Percentiles rank a stretch among this genome's conserved stretches.
These are phyloP conservation scores for Aspergillus sp. DNA, from an alignment of 2,329 filamentous ascomycete species.

Conservation along the genomic window DNA sequence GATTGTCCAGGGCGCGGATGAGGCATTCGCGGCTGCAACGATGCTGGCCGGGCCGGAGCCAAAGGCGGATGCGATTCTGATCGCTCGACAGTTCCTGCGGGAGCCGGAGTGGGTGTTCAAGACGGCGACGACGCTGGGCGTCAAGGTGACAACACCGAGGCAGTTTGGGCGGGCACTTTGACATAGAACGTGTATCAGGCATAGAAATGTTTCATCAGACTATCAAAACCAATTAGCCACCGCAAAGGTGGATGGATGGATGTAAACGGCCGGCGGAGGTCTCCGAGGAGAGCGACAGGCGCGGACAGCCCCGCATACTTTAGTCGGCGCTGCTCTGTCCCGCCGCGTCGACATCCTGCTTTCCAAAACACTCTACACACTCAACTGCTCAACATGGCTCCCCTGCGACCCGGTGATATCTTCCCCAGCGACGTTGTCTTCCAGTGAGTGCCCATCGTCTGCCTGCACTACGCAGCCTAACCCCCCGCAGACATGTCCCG, in stretches of 20 bases:
- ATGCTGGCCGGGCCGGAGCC: slow-evolving; percentile 20
- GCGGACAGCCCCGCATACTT: no score
- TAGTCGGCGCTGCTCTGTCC: no score
- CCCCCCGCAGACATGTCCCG: slow-evolving; percentile 57
- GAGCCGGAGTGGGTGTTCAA: slow-evolving; percentile 47
- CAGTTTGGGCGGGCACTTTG: slow-evolving; percentile 33
- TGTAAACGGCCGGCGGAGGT: no score
- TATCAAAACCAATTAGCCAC: no score
- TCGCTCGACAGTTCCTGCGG: slow-evolving; percentile 46
- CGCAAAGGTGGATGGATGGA: no score
- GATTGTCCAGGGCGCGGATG: slow-evolving; percentile 33
- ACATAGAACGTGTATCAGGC: neutral
- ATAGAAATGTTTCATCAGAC: neutral
- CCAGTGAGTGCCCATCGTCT: slow-evolving; percentile 47
- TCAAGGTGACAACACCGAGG: slow-evolving; percentile 40
- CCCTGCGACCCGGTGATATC: slow-evolving; percentile 67
- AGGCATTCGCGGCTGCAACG: slow-evolving; percentile 16
- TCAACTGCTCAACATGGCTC: slow-evolving; percentile 41
- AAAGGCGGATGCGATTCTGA: slow-evolving; percentile 41
- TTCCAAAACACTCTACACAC: no score
- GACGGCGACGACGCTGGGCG: slow-evolving; percentile 41
- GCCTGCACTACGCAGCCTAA: no score
- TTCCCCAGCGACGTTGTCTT: slow-evolving; percentile 77
- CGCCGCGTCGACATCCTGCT: no score
- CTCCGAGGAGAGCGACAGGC: no score